Evolutionary conservation across 1,284 basidiomycete genomes (phyloP).

Genomic region (Puccinia novopanici): DNA sequence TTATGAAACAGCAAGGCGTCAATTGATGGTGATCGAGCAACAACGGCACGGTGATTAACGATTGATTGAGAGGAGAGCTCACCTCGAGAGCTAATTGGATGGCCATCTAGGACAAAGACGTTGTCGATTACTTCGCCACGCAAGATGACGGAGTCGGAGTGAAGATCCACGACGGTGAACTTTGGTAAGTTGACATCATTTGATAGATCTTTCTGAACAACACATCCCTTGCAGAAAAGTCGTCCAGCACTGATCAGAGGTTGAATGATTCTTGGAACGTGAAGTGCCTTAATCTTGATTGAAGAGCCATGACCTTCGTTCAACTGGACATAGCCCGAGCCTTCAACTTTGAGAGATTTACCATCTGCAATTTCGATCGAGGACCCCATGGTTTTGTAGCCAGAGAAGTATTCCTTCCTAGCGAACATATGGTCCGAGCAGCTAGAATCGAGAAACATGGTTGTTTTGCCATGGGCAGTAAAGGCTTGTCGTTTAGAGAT

Average conservation of each 20-base stretch:
- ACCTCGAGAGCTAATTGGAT: too few species aligned
- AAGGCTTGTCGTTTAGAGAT: background rate
- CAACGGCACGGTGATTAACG: too few species aligned
- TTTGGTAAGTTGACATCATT: background rate
- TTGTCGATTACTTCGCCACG: background rate
- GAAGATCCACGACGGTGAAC: background rate
- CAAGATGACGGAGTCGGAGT: background rate
- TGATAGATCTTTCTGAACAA: background rate
- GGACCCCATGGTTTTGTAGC: background rate
- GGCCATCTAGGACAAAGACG: too few species aligned
- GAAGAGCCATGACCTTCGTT: background rate
- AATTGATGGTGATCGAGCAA: background rate
- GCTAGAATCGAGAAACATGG: background rate
- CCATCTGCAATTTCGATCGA: conserved; percentile 8
- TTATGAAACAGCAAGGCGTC: too few species aligned
- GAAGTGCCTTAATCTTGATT: background rate
- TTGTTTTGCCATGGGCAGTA: background rate
- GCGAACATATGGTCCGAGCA: conserved; percentile 25
- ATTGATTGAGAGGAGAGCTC: background rate
- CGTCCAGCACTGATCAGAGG: conserved; percentile 2
- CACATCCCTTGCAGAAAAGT: background rate
- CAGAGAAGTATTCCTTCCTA: background rate
- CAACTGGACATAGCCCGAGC: background rate
- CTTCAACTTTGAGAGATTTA: background rate
- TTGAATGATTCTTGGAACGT: background rate